These are phyloP conservation scores for Meripilus lineatus DNA, from an alignment of 1,284 basidiomycete genomes.

Conservation along the genomic window DNA sequence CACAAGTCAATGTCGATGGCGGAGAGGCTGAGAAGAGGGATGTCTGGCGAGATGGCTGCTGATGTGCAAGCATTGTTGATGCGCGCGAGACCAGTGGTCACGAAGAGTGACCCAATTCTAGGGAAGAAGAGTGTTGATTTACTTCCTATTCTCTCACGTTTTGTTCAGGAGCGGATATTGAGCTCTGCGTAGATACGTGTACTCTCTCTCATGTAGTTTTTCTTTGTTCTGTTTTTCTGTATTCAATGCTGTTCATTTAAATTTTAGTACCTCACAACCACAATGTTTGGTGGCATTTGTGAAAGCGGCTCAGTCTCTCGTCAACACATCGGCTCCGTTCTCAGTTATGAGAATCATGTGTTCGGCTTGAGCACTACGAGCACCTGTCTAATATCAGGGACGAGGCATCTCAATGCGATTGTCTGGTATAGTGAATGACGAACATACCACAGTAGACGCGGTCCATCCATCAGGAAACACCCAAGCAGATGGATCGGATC, in stretches of 20 bases:
- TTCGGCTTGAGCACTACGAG: constrained; percentile 80
- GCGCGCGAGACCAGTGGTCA: constrained; percentile 57
- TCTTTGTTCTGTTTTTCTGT: not conserved
- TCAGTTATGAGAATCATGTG: constrained; percentile 85
- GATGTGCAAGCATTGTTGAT: constrained; percentile 66
- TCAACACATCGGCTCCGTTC: constrained; percentile 61
- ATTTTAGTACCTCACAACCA: no score
- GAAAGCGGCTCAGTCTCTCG: constrained; percentile 30
- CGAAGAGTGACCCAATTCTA: constrained; percentile 46
- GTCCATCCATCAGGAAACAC: constrained; percentile 91
- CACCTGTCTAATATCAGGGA: constrained; percentile 46
- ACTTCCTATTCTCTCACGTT: constrained; percentile 51
- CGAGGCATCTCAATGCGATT: not conserved
- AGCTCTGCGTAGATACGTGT: not conserved
- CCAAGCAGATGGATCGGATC: constrained; percentile 58
- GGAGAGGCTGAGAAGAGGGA: constrained; percentile 62
- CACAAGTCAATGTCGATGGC: constrained; percentile 49
- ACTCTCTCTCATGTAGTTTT: not conserved
- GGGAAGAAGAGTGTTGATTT: constrained; percentile 45
- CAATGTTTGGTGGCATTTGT: no score
- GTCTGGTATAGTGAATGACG: not conserved
- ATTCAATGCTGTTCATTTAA: not conserved
- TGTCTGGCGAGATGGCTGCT: constrained; percentile 73
- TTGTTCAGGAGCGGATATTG: constrained; percentile 61
- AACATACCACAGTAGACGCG: constrained; percentile 68